Evolutionary conservation across 371 early-diverging fungal genomes (phyloP).

Genomic region (Dinochytrium kinnereticum): DNA sequence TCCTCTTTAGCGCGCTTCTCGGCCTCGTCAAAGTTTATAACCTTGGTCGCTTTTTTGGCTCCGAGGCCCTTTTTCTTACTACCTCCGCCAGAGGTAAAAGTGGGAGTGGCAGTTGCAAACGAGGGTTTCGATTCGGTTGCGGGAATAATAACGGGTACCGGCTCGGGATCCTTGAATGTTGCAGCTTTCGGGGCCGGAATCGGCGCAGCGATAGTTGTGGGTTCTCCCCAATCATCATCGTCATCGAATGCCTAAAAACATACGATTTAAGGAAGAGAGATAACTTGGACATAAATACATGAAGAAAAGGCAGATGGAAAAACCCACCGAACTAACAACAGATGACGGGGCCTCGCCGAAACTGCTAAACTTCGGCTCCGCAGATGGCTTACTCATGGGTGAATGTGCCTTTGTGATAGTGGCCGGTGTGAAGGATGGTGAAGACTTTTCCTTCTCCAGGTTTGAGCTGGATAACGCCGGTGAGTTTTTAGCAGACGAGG

Average conservation of each 20-base stretch:
- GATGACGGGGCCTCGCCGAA: neutral
- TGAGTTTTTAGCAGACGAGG: slow-evolving; percentile 4
- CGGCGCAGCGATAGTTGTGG: neutral
- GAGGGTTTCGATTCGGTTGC: slow-evolving; percentile 16
- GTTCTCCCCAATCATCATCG: slow-evolving; percentile 4
- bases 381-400: neutral
- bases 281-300: too few species aligned
- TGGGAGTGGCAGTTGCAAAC: neutral
- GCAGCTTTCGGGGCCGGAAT: neutral
- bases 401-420: neutral
- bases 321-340: slow-evolving; percentile 1
- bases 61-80: slow-evolving; percentile 74
- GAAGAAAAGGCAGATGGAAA: too few species aligned
- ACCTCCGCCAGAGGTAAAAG: neutral
- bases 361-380: neutral
- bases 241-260: slow-evolving; percentile 4
- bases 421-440: neutral
- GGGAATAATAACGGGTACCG: slow-evolving; percentile 6
- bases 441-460: neutral
- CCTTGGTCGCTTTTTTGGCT: slow-evolving; percentile 76
- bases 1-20: slow-evolving; percentile 89
- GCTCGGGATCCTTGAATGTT: neutral
- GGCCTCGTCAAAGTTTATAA: slow-evolving; percentile 88
- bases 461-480: neutral
- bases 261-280: too few species aligned